Evolutionary conservation across 257 asterid species (phyloP).

Genomic region (Nicotiana attenuata): DNA sequence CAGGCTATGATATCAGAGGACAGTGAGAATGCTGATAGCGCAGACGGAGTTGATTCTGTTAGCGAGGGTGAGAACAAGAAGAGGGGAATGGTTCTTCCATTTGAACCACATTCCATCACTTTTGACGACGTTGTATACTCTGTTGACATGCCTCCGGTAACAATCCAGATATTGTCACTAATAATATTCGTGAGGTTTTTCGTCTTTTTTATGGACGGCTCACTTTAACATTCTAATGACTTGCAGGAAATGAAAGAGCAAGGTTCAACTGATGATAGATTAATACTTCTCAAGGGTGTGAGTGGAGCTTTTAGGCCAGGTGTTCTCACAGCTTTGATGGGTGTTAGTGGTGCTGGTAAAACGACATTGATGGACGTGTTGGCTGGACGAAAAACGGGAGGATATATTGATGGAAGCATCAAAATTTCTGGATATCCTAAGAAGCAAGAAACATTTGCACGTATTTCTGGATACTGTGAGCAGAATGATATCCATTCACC

Average conservation of each 20-base stretch:
- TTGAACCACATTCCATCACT: conserved; percentile 81
- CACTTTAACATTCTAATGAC: background rate
- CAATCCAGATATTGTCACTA: no score
- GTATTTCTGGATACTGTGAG: conserved; percentile 79
- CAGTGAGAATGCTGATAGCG: conserved; percentile 7
- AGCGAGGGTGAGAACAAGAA: conserved; percentile 24
- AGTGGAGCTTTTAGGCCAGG: conserved; percentile 84
- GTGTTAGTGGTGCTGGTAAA: conserved; percentile 87
- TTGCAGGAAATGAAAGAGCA: conserved; percentile 66
- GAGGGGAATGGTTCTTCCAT: conserved; percentile 89
- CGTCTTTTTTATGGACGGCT: background rate
- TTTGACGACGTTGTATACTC: conserved; percentile 66
- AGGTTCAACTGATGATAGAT: conserved; percentile 42
- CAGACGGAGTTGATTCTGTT: no score
- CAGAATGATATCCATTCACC: conserved; percentile 84
- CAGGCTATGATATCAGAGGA: conserved; percentile 46
- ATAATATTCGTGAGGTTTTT: background rate
- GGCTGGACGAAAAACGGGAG: conserved; percentile 81
- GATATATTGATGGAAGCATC: conserved; percentile 61
- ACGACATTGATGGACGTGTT: conserved; percentile 77
- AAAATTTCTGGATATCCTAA: conserved; percentile 68
- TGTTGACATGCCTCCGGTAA: conserved; percentile 87
- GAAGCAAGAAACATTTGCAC: conserved; percentile 66
- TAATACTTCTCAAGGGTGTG: conserved; percentile 55
- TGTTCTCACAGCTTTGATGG: conserved; percentile 80